Evolutionary conservation across 805 yeast genomes (phyloP), one percentile per base, ranked within the genome.

Genomic region (Saturnispora silvae): DNA sequence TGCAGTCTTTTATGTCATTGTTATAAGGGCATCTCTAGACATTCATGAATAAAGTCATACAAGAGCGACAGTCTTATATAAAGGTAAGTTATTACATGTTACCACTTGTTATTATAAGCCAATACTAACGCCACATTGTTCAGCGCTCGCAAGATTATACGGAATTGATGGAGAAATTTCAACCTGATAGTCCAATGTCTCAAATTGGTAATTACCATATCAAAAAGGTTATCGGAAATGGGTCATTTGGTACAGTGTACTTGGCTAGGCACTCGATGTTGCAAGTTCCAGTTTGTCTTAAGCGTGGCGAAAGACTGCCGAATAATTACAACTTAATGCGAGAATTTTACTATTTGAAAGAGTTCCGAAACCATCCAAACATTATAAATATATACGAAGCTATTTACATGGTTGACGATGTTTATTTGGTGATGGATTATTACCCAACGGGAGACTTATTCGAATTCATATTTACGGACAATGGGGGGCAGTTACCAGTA

Each of bases 221-320:
- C 6, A 50, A 75, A 5, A 65, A 75, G 40, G 82, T 78, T 45
- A 79, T 89, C 17, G 97, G 96, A 2, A 86, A 83, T 49, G 96
- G 96, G 8, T 71, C 94, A 3, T 89, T 86, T 66, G 96, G 97
- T 7, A 82, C 81, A 51, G 95, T 86, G 1, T 92, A 80, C 54
- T 61, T 89, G 22, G 97, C 96, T 2, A 65, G 65, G 26, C 97
- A 89, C 51, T 68, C 69, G 35, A 64, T 86, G 32, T 70, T 95
- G 9, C 75, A 76, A 38, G 65, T 75, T n/a, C 77, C 72, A 52
- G 82, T 89, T 3, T 97, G 92, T 14, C 59, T 92, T 43, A 89
- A 89, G 50, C 81, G 85, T 29, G 89, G 94, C 7, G 46, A 45
- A 4, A 40, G 57, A 33, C 24, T 27, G 23, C 16, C 37, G 2